These are phyloP conservation scores for Cadophora sp. DNA, from an alignment of 2,329 filamentous ascomycete genomes.

Conservation along the genomic window DNA sequence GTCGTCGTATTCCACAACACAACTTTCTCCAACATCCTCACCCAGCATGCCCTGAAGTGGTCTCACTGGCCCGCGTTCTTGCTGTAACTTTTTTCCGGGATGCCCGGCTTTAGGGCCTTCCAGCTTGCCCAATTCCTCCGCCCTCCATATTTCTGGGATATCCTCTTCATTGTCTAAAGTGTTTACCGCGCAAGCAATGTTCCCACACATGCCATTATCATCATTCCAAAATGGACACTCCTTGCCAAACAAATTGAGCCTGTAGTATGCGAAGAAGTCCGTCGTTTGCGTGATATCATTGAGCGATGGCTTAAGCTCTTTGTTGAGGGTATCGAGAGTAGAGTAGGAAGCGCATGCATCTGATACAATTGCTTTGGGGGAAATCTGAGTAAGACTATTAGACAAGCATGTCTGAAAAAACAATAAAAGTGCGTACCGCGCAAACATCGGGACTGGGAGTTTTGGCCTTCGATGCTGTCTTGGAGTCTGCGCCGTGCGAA, in stretches of 20 bases:
- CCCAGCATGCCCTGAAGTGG: constrained; percentile 86
- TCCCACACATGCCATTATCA: constrained; percentile 91
- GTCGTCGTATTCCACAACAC: constrained; percentile 96
- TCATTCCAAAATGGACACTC: constrained; percentile 97
- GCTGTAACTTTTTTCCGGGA: constrained; percentile 76
- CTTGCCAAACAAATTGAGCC: constrained; percentile 92
- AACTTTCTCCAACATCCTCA: constrained; percentile 89
- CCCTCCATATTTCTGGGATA: constrained; percentile 89
- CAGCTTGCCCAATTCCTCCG: constrained; percentile 89
- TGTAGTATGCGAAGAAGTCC: constrained; percentile 98
- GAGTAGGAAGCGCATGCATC: constrained; percentile 95
- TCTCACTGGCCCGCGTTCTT: constrained; percentile 68
- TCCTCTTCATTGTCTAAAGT: constrained; percentile 96
- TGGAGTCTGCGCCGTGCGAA: constrained; percentile 49
- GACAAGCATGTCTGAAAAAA: constrained; percentile 41
- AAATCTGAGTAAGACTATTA: constrained; percentile 67
- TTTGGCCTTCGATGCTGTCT: constrained; percentile 47
- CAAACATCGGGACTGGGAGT: constrained; percentile 47
- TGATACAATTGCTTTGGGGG: constrained; percentile 85
- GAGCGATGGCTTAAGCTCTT: constrained; percentile 75
- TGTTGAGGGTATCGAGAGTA: constrained; percentile 85
- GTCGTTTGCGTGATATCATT: constrained; percentile 83
- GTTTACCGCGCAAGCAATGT: constrained; percentile 94
- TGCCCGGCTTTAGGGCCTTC: constrained; percentile 91
- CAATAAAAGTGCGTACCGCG: constrained; percentile 45